phyloP scores from a whole-genome alignment of 345 rosid genomes.

The Punica granatum region DNA sequence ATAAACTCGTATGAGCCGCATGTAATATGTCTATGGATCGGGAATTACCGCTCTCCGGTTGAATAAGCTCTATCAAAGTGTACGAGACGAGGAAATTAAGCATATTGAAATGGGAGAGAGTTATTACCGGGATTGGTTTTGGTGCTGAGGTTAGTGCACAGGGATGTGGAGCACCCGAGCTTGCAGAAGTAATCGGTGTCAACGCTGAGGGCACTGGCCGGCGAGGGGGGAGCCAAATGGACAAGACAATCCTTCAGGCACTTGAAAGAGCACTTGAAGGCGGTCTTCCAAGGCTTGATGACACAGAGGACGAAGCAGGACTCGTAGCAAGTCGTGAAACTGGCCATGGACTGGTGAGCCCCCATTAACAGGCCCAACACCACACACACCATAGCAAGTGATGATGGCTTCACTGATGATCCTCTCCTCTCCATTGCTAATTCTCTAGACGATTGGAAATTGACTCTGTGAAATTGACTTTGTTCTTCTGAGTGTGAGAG shows the following conservation, averaged over 20 bases:
- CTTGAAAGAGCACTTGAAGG: conserved; percentile 15
- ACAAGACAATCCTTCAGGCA: conserved; percentile 35
- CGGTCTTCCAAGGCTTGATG: conserved; percentile 1
- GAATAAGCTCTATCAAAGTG: too few relatives aligned
- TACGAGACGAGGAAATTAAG: too few relatives aligned
- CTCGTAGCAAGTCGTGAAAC: conserved; percentile 26
- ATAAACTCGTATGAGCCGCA: not conserved
- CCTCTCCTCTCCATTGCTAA: conserved; percentile 11
- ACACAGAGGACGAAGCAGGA: conserved; percentile 27
- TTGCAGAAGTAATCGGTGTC: conserved; percentile 28
- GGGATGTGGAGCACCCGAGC: conserved; percentile 36
- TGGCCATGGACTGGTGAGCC: conserved; percentile 10
- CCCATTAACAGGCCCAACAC: conserved; percentile 19
- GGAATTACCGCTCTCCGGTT: too few relatives aligned
- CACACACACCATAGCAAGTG: conserved; percentile 10
- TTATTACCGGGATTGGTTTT: conserved; percentile 30
- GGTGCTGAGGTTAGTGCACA: conserved; percentile 37
- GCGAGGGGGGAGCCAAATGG: not conserved
- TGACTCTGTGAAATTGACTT: too few relatives aligned
- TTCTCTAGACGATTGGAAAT: too few relatives aligned
- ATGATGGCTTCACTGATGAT: too few relatives aligned
- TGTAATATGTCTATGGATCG: too few relatives aligned
- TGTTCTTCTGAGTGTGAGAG: too few relatives aligned
- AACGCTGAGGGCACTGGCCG: too few relatives aligned
- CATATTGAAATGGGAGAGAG: too few relatives aligned